Evolutionary conservation across 2,329 filamentous ascomycete species (phyloP), one percentile per base, ranked within the genome.

Genomic region (Diaporthe helianthi): DNA sequence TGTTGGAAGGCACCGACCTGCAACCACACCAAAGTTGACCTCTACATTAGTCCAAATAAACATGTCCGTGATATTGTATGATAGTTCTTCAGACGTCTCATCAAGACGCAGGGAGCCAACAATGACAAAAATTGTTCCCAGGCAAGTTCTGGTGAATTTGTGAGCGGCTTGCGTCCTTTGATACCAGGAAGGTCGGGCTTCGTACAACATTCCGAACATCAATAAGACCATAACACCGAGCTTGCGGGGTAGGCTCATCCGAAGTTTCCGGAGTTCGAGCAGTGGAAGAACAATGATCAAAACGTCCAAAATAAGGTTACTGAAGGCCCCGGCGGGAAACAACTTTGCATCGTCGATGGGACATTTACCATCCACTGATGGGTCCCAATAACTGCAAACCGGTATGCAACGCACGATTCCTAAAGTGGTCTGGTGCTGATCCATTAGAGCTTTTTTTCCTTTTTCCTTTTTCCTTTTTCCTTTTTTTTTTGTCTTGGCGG

Each of bases 21-120:
- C n/a, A 33, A 61, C 19, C 19, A 61, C 58, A 33, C 58, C 58
- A 13, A 61, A 61, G 8, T 61, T 61, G 29, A 61, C 58, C 58
- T 61, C 58, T 13, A 61, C 58, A 7, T 61, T 61, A 19, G 58
- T 41, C 58, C 58, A 61, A 9, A 61, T 31, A n/a, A 61, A 61
- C 41, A 61, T 33, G 19, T 19, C 47, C 22, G 26, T n/a, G 13
- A 61, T 61, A 6, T n/a, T 47, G 7, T 47, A 61, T 22, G 58
- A 61, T 24, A 61, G 1, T 24, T 61, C 58, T n/a, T 61, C 41
- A 2, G 58, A 24, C 33, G 41, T 61, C 9, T 31, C 41, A n/a
- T 61, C 41, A 5, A 61, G 58, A 47, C n/a, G 41, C 5, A 61
- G 26, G 36, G 58, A 61, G 19, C 26, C 58, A 24, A 47, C 19